phyloP scores from a whole-genome alignment of 2,329 filamentous ascomycete species.

The Paracoccidioides brasiliensis region DNA sequence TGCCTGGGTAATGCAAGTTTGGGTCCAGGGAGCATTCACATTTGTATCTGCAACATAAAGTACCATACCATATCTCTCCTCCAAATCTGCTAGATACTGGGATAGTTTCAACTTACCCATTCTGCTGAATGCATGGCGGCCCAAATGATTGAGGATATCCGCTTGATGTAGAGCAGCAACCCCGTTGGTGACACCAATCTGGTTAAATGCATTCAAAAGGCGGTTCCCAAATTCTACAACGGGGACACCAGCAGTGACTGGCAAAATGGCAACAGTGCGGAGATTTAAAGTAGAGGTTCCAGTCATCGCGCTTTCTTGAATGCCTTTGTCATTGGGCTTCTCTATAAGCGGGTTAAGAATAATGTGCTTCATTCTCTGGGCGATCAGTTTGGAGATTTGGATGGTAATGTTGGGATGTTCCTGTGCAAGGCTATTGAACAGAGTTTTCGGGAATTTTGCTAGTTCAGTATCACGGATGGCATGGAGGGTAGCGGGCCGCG shows the following conservation, averaged over 20 bases:
- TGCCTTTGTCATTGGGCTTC: slow-evolving; percentile 48
- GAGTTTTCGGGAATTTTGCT: slow-evolving; percentile 84
- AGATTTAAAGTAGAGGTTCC: slow-evolving; percentile 80
- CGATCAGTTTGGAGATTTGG: slow-evolving; percentile 97
- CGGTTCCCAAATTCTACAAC: slow-evolving; percentile 91
- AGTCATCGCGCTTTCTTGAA: slow-evolving; percentile 37
- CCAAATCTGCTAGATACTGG: slow-evolving; percentile 89
- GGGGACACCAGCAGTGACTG: slow-evolving; percentile 80
- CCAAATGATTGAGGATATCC: slow-evolving; percentile 85
- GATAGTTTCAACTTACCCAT: slow-evolving; percentile 95
- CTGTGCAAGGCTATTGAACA: slow-evolving; percentile 95
- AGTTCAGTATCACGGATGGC: slow-evolving; percentile 94
- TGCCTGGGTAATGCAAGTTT: slow-evolving; percentile 92
- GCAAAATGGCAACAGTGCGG: slow-evolving; percentile 81
- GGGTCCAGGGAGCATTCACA: slow-evolving; percentile 95
- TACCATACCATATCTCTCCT: slow-evolving; percentile 93
- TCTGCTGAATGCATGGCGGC: slow-evolving; percentile 88
- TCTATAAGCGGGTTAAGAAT: slow-evolving; percentile 67
- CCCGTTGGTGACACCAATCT: slow-evolving; percentile 79
- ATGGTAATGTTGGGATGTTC: slow-evolving; percentile 98
- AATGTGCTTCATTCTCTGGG: slow-evolving; percentile 79
- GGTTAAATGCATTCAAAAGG: slow-evolving; percentile 71
- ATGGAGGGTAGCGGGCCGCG: slow-evolving; percentile 78
- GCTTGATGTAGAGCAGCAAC: slow-evolving; percentile 88
- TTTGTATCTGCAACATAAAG: slow-evolving; percentile 94